A percentile compares a stretch with the other conserved stretches of the same genome.
Evolutionary conservation across 371 early-diverging fungal species (phyloP).

Genomic region (Nematocida homosporus): DNA sequence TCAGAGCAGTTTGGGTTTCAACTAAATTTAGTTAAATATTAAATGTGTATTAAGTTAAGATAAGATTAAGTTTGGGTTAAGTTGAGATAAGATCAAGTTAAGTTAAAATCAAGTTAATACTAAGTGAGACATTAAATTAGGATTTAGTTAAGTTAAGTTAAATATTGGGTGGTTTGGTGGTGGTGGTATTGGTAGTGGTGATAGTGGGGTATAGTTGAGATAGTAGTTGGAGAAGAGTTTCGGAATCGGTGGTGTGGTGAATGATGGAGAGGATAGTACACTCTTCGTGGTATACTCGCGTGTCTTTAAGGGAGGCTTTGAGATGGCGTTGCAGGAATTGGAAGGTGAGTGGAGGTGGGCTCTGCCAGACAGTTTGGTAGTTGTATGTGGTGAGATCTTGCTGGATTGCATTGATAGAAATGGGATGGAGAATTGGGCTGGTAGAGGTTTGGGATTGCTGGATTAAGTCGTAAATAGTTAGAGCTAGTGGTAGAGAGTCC

Average conservation of each 20-base stretch:
- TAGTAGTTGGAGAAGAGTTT: not conserved
- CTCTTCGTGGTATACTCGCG: not conserved
- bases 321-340: not conserved
- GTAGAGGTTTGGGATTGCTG: conserved; percentile 3
- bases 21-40: too few relatives aligned
- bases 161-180: too few relatives aligned
- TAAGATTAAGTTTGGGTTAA: too few relatives aligned
- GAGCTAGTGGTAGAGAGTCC: conserved; percentile 12
- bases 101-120: too few relatives aligned
- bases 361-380: not conserved
- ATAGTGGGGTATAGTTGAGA: too few relatives aligned
- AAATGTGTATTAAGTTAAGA: too few relatives aligned
- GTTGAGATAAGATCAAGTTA: too few relatives aligned
- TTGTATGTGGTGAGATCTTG: not conserved
- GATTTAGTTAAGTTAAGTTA: too few relatives aligned
- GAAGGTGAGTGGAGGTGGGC: not conserved
- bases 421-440: not conserved
- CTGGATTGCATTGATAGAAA: not conserved
- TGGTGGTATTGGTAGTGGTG: too few relatives aligned
- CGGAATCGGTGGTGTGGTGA: not conserved
- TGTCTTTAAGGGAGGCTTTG: not conserved
- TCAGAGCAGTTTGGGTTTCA: too few relatives aligned
- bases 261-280: not conserved
- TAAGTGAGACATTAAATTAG: too few relatives aligned
- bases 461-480: conserved; percentile 35